Evolutionary conservation across 1,284 basidiomycete genomes (phyloP), one percentile per base, ranked within the genome.

Genomic region (Apiotrichum veenhuisii): DNA sequence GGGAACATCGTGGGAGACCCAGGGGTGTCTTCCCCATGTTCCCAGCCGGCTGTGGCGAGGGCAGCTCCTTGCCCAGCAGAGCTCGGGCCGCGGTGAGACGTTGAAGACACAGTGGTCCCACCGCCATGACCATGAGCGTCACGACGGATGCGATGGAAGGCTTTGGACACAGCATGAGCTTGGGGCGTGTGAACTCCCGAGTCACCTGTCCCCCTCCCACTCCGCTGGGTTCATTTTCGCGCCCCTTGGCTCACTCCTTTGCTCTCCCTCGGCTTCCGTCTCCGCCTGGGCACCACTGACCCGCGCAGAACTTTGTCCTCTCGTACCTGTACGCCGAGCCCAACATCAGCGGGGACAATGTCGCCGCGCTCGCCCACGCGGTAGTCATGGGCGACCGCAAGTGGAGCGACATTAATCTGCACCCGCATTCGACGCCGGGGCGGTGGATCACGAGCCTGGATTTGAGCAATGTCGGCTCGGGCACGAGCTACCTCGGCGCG

Each of bases 321-420:
- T 87, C 87, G 10, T 76, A 89, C 43, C 79, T 89, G 50, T 91
- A 89, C 69, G 76, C 82, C 18, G 77, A 78, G 36, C 81, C 88
- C 17, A 73, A 75, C 33, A 72, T 89, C 38, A 72, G 72, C 11
- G 65, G 83, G 12, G 57, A 71, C 18, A 76, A 81, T 11, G 77
- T 92, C 30, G 79, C 83, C 54, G 79, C 77, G 46, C 85, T 92
- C 59, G 79, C 83, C 11, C 62, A 76, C 25, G 80, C 79, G 25
- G 79, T 92, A 4, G 75, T 80, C 56, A 64, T 68, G 22, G 85
- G 86, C 20, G 90, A 93, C 63, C 80, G 84, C 65, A 83, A 82
- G 67, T 92, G 90, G 90, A 88, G 90, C 65, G 88, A 88, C 54
- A 85, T 92, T 58, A 83, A 88, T 52, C 82, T 89, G 43, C 89